Evolutionary conservation across 768 basidiomycete genomes (phyloP).

Genomic region (Roridomyces roridus): DNA sequence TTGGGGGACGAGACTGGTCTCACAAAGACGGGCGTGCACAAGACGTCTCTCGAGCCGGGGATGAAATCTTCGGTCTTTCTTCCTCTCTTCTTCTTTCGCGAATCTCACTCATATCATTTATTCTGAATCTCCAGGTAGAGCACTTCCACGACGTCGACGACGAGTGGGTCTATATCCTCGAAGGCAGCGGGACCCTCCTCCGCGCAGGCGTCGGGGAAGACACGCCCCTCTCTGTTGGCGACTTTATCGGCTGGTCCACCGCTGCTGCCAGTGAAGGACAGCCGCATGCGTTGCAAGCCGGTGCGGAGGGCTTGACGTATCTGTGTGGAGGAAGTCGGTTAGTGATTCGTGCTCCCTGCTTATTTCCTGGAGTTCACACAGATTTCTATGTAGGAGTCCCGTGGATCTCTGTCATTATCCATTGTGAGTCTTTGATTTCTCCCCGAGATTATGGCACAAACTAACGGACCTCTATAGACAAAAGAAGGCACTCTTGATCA

Average conservation of each 20-base stretch:
- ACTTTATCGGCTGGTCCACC: conserved; percentile 22
- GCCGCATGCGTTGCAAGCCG: conserved; percentile 15
- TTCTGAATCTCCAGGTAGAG: background rate
- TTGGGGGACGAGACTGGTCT: conserved; percentile 20
- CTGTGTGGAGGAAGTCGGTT: conserved; percentile 17
- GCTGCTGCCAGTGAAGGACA: background rate
- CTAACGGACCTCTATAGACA: too few relatives aligned
- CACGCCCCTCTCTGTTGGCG: conserved; percentile 9
- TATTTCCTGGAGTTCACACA: too few relatives aligned
- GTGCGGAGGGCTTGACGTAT: background rate
- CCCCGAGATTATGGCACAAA: too few relatives aligned
- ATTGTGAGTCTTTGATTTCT: too few relatives aligned
- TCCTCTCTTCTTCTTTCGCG: too few relatives aligned
- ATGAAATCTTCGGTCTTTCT: conserved; percentile 16
- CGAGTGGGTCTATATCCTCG: conserved; percentile 22
- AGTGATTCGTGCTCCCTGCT: too few relatives aligned
- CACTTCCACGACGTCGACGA: conserved; percentile 25
- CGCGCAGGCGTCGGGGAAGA: conserved; percentile 17
- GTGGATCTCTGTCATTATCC: too few relatives aligned
- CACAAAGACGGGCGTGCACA: conserved; percentile 17
- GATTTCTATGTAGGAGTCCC: too few relatives aligned
- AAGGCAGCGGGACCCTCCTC: conserved; percentile 15
- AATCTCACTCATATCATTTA: too few relatives aligned
- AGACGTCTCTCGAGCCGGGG: conserved; percentile 12
- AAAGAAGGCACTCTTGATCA: too few relatives aligned